Conservation (phyloP, 2,329 filamentous ascomycete genomes). For the Cercospora zeina region DNA sequence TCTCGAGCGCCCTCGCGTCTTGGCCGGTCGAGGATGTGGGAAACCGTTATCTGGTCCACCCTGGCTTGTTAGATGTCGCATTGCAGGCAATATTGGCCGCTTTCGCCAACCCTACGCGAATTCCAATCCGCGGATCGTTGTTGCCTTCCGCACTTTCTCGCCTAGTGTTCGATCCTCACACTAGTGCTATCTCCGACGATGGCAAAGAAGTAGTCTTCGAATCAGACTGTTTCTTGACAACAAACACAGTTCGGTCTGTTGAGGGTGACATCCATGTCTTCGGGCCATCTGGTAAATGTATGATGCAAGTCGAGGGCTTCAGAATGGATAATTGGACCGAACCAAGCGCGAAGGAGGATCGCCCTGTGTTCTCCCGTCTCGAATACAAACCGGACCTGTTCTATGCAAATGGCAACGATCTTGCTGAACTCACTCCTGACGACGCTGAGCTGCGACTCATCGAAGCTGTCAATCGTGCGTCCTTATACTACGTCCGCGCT, state of each 20-base stretch:
- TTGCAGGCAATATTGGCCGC: constrained; percentile 40
- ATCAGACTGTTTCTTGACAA: constrained; percentile 26
- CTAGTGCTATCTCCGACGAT: constrained; percentile 30
- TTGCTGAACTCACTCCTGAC: constrained; percentile 20
- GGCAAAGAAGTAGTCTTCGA: constrained; percentile 25
- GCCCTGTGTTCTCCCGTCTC: constrained; percentile 23
- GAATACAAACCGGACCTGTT: constrained; percentile 25
- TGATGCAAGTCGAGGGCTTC: constrained; percentile 28
- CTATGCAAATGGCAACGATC: constrained; percentile 20
- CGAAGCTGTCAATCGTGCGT: constrained; percentile 26
- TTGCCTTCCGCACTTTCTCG: constrained; percentile 25
- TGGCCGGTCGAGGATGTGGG: constrained; percentile 27
- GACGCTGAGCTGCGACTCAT: constrained; percentile 19
- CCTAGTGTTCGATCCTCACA: constrained; percentile 24
- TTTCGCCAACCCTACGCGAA: constrained; percentile 32
- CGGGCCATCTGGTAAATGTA: constrained; percentile 23
- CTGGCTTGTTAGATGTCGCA: constrained; percentile 37
- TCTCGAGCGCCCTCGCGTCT: constrained; percentile 22
- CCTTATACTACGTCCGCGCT: constrained; percentile 23
- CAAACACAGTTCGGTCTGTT: constrained; percentile 24
- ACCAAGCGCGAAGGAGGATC: constrained; percentile 22
- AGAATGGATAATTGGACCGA: constrained; percentile 26
- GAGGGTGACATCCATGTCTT: constrained; percentile 30
- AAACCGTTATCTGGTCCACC: constrained; percentile 33
- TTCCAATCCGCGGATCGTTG: constrained; percentile 25